Evolutionary conservation across 495 filamentous ascomycete species (phyloP), one percentile per base, ranked within the genome.

Genomic region (Venustampulla echinocandica): DNA sequence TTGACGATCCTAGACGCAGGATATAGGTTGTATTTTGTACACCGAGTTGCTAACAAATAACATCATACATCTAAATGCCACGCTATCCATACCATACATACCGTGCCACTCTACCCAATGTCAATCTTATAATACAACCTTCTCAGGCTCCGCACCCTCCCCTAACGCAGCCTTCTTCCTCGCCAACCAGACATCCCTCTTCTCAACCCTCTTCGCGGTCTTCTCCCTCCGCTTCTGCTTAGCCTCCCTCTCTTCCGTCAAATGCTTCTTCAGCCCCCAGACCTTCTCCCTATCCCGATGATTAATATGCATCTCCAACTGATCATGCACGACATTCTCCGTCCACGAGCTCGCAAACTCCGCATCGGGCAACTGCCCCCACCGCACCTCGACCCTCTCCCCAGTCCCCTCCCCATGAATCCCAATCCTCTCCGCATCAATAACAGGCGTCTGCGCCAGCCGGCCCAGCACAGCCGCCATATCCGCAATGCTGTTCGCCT

Each of bases 401-500:
- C 55, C 51, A 1, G 43, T 32, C 22, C 61, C 55, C 9, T 64
- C 66, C 3, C 63, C 63, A 56, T 58, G 61, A 23, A 75, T 42
- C 18, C 64, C 67, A 3, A 69, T 56, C 42, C 52, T 48, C 50
- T 59, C 53, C 19, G 35, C 36, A n/a, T n/a, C n/a, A 24, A 40
- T 21, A n/a, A 47, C 39, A 48, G 49, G 30, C 18, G 19, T 22
- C 37, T 35, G 14, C 15, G 7, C 37, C 28, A 49, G 30, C 6
- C 78, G 79, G 4, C 55, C 61, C 38, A 97, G 67, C 9, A 93
- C 83, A 19, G 79, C 80, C 1, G 92, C 86, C 19, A 97, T 65
- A 63, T 98, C 92, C 21, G 92, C 92, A 15, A 95, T 70, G 10
- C 71, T 74, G 60, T 90, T 94, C n/a, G 84, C 85, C 63, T 82